phyloP scores from a whole-genome alignment of 192 early-diverging fungal genomes.

The Backusella psychrophila region DNA sequence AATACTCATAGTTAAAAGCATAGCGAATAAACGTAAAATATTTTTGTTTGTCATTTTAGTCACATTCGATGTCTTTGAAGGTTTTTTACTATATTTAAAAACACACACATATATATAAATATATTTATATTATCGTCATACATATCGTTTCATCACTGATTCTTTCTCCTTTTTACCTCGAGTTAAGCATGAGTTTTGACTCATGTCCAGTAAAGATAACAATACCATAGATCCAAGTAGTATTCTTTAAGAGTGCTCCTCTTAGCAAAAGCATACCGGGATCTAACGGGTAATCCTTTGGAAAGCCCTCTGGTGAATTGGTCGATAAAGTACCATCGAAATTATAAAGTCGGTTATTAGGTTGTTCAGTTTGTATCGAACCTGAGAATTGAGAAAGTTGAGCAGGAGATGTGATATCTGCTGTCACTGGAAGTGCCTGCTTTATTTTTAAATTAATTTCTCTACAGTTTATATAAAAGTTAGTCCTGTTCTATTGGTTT shows the following conservation, averaged over 20 bases:
- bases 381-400: slow-evolving; percentile 60
- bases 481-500: slow-evolving; percentile 1
- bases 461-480: slow-evolving; percentile 32
- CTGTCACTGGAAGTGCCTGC: slow-evolving; percentile 80
- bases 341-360: slow-evolving; percentile 92
- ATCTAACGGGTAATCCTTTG: slow-evolving; percentile 78
- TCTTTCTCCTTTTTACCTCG: slow-evolving; percentile 16
- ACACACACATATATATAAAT: background rate
- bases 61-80: slow-evolving; percentile 38
- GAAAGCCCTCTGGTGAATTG: slow-evolving; percentile 24
- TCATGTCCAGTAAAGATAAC: slow-evolving; percentile 95
- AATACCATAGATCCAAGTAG: slow-evolving; percentile 88
- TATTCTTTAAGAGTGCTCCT: slow-evolving; percentile 91
- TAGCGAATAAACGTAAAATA: slow-evolving; percentile 90
- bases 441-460: slow-evolving; percentile 97
- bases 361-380: slow-evolving; percentile 86
- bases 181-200: slow-evolving; percentile 94
- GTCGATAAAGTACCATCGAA: slow-evolving; percentile 67
- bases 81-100: slow-evolving; percentile 33
- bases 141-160: background rate
- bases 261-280: slow-evolving; percentile 88
- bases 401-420: slow-evolving; percentile 63
- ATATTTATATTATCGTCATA: background rate
- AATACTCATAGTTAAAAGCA: slow-evolving; percentile 83
- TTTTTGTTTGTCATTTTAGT: slow-evolving; percentile 52